Evolutionary conservation across 192 early-diverging fungal genomes (phyloP).

Genomic region (Gonapodya prolifera): DNA sequence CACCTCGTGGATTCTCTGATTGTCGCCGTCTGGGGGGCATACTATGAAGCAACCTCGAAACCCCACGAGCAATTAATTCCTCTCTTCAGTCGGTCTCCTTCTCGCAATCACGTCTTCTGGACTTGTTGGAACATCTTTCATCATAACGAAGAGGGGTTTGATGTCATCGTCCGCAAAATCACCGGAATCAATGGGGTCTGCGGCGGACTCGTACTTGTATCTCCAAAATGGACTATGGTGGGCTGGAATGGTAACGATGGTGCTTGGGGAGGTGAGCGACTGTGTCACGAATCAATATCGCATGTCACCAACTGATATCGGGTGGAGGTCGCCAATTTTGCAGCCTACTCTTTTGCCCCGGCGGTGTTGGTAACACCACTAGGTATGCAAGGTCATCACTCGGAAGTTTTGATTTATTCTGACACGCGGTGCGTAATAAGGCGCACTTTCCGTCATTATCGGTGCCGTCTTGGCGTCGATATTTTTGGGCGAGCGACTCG

Average conservation of each 20-base stretch:
- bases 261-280: constrained; percentile 78
- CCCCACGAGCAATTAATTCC: too few species aligned
- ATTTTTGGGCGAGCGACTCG: constrained; percentile 78
- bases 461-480: constrained; percentile 72
- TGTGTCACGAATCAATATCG: constrained; percentile 54
- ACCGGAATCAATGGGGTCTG: constrained; percentile 4
- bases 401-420: background rate
- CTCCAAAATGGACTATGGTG: constrained; percentile 85
- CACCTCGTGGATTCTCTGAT: too few species aligned
- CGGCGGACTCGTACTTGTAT: constrained; percentile 62
- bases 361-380: constrained; percentile 91
- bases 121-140: constrained; percentile 83
- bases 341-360: constrained; percentile 87
- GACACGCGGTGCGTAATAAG: background rate
- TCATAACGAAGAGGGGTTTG: constrained; percentile 88
- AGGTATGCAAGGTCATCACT: constrained; percentile 44
- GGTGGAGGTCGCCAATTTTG: background rate
- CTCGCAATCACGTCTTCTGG: constrained; percentile 77
- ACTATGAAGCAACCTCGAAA: too few species aligned
- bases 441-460: background rate
- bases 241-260: constrained; percentile 80
- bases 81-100: constrained; percentile 51
- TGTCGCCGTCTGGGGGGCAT: too few species aligned
- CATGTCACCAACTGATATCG: background rate
- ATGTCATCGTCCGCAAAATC: constrained; percentile 59